These are phyloP conservation scores for Phlebopus sp. DNA, from an alignment of 1,284 basidiomycete species.

Conservation along the genomic window DNA sequence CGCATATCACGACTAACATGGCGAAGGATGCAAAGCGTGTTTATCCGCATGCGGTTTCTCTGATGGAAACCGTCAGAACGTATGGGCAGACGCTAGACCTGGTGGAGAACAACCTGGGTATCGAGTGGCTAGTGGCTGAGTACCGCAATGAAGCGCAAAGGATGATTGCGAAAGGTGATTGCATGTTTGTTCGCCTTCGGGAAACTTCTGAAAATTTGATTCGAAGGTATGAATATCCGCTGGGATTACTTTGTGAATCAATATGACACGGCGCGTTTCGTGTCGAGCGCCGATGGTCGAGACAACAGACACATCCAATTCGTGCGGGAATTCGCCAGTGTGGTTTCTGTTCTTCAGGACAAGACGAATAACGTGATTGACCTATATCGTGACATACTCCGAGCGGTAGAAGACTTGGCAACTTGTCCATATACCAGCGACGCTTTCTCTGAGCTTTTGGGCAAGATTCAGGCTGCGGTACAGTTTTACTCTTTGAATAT, in stretches of 20 bases:
- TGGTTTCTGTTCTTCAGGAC: conserved; percentile 90
- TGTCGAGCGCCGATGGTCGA: conserved; percentile 69
- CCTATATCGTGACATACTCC: conserved; percentile 82
- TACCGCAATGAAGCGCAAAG: conserved; percentile 88
- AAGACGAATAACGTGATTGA: conserved; percentile 94
- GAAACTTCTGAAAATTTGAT: neutral
- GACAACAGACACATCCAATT: conserved; percentile 91
- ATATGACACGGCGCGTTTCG: conserved; percentile 78
- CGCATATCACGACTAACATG: conserved; percentile 92
- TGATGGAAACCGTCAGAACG: conserved; percentile 97
- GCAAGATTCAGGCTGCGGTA: conserved; percentile 84
- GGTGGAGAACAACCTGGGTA: conserved; percentile 85
- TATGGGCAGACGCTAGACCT: conserved; percentile 93
- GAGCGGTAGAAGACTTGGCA: conserved; percentile 82
- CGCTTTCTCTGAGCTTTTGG: conserved; percentile 77
- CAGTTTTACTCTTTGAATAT: conserved; percentile 26
- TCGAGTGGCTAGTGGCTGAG: conserved; percentile 91
- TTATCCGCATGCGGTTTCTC: conserved; percentile 95
- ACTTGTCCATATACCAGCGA: conserved; percentile 85
- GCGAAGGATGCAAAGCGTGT: conserved; percentile 98
- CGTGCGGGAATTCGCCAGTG: conserved; percentile 92
- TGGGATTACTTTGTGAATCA: conserved; percentile 98
- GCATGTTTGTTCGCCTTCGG: neutral
- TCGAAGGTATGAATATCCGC: conserved; percentile 81
- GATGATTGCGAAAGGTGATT: conserved; percentile 80